Base-by-base conservation (phyloP, 2,329 filamentous ascomycete genomes). In the Pseudocercospora macadamiae region DNA sequence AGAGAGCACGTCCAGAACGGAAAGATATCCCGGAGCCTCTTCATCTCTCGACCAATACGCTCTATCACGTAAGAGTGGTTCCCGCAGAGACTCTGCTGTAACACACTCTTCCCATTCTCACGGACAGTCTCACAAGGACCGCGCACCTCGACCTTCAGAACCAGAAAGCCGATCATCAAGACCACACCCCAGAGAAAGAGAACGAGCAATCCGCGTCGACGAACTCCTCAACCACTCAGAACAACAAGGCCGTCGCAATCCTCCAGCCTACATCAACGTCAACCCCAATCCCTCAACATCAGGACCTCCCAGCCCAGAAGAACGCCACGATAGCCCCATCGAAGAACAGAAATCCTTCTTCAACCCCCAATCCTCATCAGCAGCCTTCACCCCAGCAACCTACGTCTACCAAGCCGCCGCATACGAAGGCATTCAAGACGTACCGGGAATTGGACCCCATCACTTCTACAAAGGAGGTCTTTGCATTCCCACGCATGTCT, bases 361-460 rank as follows among this genome's bases (percentile, higher is more conserved):
- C 45, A 28, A 42, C 30, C 18, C 49, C 8, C 19, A n/a, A n/a
- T n/a, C 32, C 3, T 42, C 48, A 16, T 44, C 52, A 10, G 16
- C 54, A 10, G 42, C 42, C 25, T 44, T 60, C 25, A 54, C 57
- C 8, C 57, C 57, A 25, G 57, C 57, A 18, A 60, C 57, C 6
- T 60, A 60, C 36, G 54, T 60, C 10, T 60, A 60, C 25, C 57
- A 56, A 49, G 53, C 53, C 4, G 57, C 57, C 10, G 54, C 57
- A n/a, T 59, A 55, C 14, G 51, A 59, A 16, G 56, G 56, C 6
- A 47, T 58, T 6, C 49, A 37, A 28, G 49, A 53, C 14, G 51
- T 54, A 30, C 54, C 55, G 30, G 54, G 55, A n/a, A 49, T 56
- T 37, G 49, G 44, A 3, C 49, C 49, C 21, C 45, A 49, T 28